phyloP scores from a whole-genome alignment of 2,329 filamentous ascomycete species.

The Cercospora zeae-maydis region DNA sequence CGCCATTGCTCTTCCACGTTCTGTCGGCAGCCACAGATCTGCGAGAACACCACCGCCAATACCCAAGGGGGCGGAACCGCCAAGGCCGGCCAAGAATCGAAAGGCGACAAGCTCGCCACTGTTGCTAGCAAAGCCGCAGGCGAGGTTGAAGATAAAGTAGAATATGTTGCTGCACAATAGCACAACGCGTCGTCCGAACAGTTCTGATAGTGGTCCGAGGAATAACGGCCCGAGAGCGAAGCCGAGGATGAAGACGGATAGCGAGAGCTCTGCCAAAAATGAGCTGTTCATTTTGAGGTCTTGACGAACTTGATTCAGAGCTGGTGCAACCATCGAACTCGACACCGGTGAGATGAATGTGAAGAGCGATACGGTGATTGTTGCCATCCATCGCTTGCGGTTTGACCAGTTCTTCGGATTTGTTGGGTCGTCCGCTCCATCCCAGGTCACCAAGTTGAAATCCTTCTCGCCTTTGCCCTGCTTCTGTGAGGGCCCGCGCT shows the following conservation, averaged over 20 bases:
- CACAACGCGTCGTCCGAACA: constrained; percentile 38
- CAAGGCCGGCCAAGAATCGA: constrained; percentile 39
- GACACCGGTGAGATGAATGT: constrained; percentile 41
- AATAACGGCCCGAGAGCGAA: constrained; percentile 39
- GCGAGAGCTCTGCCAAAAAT: constrained; percentile 29
- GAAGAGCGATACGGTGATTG: constrained; percentile 42
- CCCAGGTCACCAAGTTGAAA: constrained; percentile 44
- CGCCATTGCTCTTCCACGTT: constrained; percentile 60
- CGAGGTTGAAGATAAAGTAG: constrained; percentile 40
- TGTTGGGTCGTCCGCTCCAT: constrained; percentile 43
- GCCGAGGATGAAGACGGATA: constrained; percentile 40
- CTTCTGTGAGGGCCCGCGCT: constrained; percentile 29
- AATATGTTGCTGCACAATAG: constrained; percentile 38
- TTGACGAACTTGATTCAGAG: constrained; percentile 28
- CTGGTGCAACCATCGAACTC: constrained; percentile 41
- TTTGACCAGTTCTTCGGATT: constrained; percentile 49
- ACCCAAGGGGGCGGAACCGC: constrained; percentile 38
- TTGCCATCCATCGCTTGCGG: constrained; percentile 45
- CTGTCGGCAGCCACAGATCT: constrained; percentile 59
- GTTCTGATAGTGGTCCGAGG: constrained; percentile 38
- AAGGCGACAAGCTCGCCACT: constrained; percentile 37
- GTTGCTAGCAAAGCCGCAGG: constrained; percentile 37
- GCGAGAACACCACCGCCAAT: constrained; percentile 41
- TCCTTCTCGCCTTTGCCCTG: constrained; percentile 35
- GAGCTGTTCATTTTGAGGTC: constrained; percentile 29